phyloP scores from a whole-genome alignment of 495 filamentous ascomycete genomes.

The Trichoderma gamsii region DNA sequence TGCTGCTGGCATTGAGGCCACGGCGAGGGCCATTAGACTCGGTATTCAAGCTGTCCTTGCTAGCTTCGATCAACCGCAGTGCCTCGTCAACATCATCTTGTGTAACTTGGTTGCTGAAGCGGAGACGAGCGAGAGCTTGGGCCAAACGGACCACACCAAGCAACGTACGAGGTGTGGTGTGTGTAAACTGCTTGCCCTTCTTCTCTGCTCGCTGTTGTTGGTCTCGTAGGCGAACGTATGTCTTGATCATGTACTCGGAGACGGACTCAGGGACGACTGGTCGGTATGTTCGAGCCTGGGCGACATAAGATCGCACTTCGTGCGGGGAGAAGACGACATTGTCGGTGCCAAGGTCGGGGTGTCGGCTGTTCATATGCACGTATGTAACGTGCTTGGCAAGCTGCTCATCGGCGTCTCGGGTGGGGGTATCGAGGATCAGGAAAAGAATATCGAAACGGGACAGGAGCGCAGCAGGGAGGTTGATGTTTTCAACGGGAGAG shows the following conservation, averaged over 20 bases:
- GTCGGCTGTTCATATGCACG: conserved; percentile 94
- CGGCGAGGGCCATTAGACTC: conserved; percentile 42
- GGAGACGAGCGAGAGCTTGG: conserved; percentile 89
- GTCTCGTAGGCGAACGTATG: conserved; percentile 87
- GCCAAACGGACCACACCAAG: conserved; percentile 88
- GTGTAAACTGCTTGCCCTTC: conserved; percentile 80
- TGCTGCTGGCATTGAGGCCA: conserved; percentile 75
- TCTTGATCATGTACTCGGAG: conserved; percentile 92
- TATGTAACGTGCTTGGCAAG: conserved; percentile 93
- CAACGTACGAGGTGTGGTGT: conserved; percentile 87
- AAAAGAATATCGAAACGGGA: conserved; percentile 97
- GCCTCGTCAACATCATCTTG: conserved; percentile 96
- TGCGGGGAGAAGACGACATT: conserved; percentile 72
- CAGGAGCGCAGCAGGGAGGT: conserved; percentile 88
- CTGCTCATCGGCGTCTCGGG: conserved; percentile 80
- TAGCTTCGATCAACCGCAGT: conserved; percentile 80
- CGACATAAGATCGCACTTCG: conserved; percentile 93
- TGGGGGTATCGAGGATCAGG: conserved; percentile 89
- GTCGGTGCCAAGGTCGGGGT: conserved; percentile 66
- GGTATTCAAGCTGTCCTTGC: conserved; percentile 76
- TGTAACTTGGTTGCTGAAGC: conserved; percentile 75
- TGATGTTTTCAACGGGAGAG: conserved; percentile 97
- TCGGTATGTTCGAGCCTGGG: conserved; percentile 81
- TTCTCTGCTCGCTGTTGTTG: conserved; percentile 84
- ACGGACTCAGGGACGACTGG: conserved; percentile 76